Base-by-base conservation (phyloP, 176 grass and related monocot genomes). In the Saccharum spontaneum region DNA sequence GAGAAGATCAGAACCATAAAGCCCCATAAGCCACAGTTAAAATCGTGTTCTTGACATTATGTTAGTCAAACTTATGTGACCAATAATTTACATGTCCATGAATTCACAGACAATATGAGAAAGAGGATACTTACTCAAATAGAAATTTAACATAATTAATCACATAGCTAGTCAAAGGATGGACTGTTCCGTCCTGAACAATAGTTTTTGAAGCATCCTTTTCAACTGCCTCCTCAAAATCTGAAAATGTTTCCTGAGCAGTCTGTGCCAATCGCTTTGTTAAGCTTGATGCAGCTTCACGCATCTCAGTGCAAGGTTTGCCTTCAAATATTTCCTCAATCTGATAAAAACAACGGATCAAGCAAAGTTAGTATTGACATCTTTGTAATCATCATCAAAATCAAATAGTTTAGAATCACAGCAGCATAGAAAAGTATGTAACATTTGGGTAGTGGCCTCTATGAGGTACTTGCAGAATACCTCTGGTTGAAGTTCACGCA, bases 91-190 rank as follows among this genome's bases (percentile, higher is more conserved):
- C 55, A 73, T 4, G 38, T 37, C 20, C 73, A 89, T 75, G 15
- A 69, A 73, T 86, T 50, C 7, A 23, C 43, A 63, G 20, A 28
- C 7, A 10, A 61, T 43, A 13, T 67, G 18, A 79, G 71, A 74
- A 70, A 8, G 39, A 10, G n/a, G 49, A 67, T 79, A 87, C 94
- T 86, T 90, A 98, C 96, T 98, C 93, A 43, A 98, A 98, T 34
- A 98, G 70, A 83, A 98, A 98, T 77, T 98, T 98, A 83, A 98
- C 91, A 68, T 95, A 98, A 71, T 98, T 98, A 77, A 98, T 98
- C 26, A 98, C 93, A 79, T 98, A 98, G 86, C 96, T 98, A 38
- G 91, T 98, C 48, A 98, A 86, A 89, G 96, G 96, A 84, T 98
- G 96, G 48, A 98, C 96, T 75, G 96, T 98, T 91, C 96, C 96